Evolutionary conservation across 2,329 filamentous ascomycete genomes (phyloP).

Genomic region (Trichoderma semiorbis): DNA sequence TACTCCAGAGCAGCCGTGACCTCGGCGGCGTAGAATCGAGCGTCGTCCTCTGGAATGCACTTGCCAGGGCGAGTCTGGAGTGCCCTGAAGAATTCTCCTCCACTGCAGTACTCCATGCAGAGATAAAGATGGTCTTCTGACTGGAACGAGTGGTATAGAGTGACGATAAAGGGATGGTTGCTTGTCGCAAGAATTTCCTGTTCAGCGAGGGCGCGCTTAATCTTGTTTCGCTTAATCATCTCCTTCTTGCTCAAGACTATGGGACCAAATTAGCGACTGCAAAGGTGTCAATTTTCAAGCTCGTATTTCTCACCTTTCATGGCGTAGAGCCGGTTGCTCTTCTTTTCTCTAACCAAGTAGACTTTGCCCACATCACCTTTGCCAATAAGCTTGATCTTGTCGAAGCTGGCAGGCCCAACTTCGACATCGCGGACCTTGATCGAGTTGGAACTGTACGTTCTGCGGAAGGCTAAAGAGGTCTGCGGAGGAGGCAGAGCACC

Average conservation of each 20-base stretch:
- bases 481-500: slow-evolving; percentile 64
- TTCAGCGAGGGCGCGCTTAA: slow-evolving; percentile 94
- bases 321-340: slow-evolving; percentile 89
- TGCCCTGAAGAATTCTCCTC: slow-evolving; percentile 96
- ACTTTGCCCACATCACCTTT: slow-evolving; percentile 99
- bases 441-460: slow-evolving; percentile 98
- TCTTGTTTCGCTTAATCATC: slow-evolving; percentile 99
- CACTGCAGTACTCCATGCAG: slow-evolving; percentile 99
- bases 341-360: slow-evolving; percentile 96
- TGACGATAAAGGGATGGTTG: slow-evolving; percentile 99
- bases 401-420: slow-evolving; percentile 90
- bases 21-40: slow-evolving; percentile 94
- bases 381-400: slow-evolving; percentile 99
- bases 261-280: background rate
- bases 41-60: slow-evolving; percentile 94
- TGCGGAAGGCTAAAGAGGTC: slow-evolving; percentile 72
- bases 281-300: background rate
- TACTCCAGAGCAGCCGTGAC: slow-evolving; percentile 96
- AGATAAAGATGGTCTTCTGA: slow-evolving; percentile 97
- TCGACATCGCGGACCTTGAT: slow-evolving; percentile 98
- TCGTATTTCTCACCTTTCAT: slow-evolving; percentile 77
- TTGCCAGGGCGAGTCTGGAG: slow-evolving; percentile 95
- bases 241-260: slow-evolving; percentile 97
- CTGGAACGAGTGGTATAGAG: slow-evolving; percentile 97
- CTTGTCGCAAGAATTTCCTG: slow-evolving; percentile 97